Evolutionary conservation across 192 early-diverging fungal genomes (phyloP), one percentile per base, ranked within the genome.

Genomic region (Diversispora eburnea): DNA sequence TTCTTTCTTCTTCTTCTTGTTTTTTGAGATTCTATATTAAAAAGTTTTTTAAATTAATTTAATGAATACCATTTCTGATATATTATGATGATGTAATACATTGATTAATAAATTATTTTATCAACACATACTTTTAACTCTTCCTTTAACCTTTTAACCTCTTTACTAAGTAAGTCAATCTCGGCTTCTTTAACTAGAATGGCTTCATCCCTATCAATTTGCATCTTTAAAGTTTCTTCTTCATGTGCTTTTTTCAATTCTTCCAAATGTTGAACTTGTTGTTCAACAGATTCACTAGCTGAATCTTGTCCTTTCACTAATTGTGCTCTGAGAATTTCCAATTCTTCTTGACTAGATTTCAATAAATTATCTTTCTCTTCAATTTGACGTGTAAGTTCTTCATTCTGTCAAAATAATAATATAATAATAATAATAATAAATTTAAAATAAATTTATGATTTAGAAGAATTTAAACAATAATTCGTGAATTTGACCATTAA

Each of bases 291-390:
- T 39, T 57, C 49, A 33, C 15, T 20, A 25, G 47, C 22, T 7
- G 10, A 13, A 45, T 67, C 48, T 51, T 67, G 2, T 22, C 20
- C 47, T 51, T 67, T 67, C 12, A n/a, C 66, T 71, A 71, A 7
- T 46, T 43, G 12, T 22, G 13, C 59, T 51, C 61, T 73, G 4
- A 73, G 46, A 13, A n/a, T 47, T 46, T 57, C 55, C n/a, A 73
- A 42, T 73, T 73, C 43, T 13, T 61, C 60, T 62, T 73, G 51
- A 10, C 10, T 8, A 5, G 56, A 39, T 51, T 73, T 73, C 46
- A 73, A 62, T 3, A 73, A 12, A 22, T 1, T 61, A 19, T 73
- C 71, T 25, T 73, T 73, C 62, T 73, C 71, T 51, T 73, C 71
- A 19, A 73, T 20, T 5, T 62, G 45, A 62, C 33, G 17, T 0